These are phyloP conservation scores for Leccinum colubrinum DNA, from an alignment of 1,284 basidiomycete species.

Conservation along the genomic window DNA sequence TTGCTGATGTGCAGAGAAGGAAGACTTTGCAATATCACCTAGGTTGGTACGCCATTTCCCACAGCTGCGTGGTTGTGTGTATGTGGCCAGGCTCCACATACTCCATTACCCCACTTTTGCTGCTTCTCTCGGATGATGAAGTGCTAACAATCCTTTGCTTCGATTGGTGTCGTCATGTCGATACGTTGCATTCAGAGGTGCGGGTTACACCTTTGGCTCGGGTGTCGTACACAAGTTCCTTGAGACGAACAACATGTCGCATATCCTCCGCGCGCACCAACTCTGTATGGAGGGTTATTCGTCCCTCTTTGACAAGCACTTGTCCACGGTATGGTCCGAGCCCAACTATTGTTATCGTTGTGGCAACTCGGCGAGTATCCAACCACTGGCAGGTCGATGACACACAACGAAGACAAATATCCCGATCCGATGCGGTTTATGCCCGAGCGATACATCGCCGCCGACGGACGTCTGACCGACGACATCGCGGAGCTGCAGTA, in stretches of 20 bases:
- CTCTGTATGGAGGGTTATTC: constrained; percentile 99
- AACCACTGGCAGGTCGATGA: constrained; percentile 22
- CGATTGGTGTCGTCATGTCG: background rate
- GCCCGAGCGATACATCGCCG: constrained; percentile 32
- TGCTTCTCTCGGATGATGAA: constrained; percentile 3
- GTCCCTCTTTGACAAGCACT: constrained; percentile 91
- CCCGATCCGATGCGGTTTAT: constrained; percentile 33
- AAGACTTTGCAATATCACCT: constrained; percentile 98
- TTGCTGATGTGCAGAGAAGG: constrained; percentile 72
- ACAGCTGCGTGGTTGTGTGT: constrained; percentile 11
- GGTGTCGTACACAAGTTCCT: constrained; percentile 99
- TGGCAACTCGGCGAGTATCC: too few relatives aligned
- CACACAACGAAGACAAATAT: constrained; percentile 26
- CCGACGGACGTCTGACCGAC: constrained; percentile 20
- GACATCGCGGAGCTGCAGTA: constrained; percentile 40
- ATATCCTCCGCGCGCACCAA: constrained; percentile 97
- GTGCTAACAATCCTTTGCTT: constrained; percentile 3
- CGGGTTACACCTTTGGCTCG: constrained; percentile 98
- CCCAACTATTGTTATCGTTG: too few relatives aligned
- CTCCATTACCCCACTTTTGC: constrained; percentile 5
- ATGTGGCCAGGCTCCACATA: constrained; percentile 16
- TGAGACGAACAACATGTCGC: constrained; percentile 92
- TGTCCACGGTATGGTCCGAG: constrained; percentile 32
- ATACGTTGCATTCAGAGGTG: constrained; percentile 61
- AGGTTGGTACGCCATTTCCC: constrained; percentile 53